Percentiles rank a stretch among this genome's conserved stretches.
These are phyloP conservation scores for Fraxinus sp. DNA, from an alignment of 305 asterid species.

Conservation along the genomic window DNA sequence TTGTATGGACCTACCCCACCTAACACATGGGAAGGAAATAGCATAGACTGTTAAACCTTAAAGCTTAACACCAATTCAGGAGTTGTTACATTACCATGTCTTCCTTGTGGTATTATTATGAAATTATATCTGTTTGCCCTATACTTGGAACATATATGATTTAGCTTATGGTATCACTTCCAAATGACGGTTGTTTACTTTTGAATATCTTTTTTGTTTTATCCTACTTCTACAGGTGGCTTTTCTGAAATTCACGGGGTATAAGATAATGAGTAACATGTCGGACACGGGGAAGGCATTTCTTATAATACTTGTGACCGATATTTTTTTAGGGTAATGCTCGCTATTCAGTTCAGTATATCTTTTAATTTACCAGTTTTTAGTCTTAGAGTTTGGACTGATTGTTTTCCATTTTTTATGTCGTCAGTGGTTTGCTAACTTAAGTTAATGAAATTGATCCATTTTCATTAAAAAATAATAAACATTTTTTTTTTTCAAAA, in stretches of 20 bases:
- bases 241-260: constrained; percentile 92
- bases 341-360: constrained; percentile 6
- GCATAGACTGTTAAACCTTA: background rate
- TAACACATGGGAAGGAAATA: background rate
- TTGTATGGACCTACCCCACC: background rate
- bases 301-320: constrained; percentile 74
- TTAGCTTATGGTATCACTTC: constrained; percentile 4
- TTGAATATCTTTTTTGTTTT: constrained; percentile 11
- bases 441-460: background rate
- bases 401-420: background rate
- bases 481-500: background rate
- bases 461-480: background rate
- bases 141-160: background rate
- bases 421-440: background rate
- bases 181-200: constrained; percentile 7
- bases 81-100: background rate
- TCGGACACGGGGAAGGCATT: constrained; percentile 97
- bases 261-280: constrained; percentile 73
- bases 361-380: background rate
- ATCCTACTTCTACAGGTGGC: constrained; percentile 59
- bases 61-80: background rate
- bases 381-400: background rate
- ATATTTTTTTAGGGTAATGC: constrained; percentile 84
- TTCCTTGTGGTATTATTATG: constrained; percentile 3
- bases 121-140: background rate